Base-by-base conservation (phyloP, 202 grass and related monocot species). In the Dendrocalamus latiflorus region DNA sequence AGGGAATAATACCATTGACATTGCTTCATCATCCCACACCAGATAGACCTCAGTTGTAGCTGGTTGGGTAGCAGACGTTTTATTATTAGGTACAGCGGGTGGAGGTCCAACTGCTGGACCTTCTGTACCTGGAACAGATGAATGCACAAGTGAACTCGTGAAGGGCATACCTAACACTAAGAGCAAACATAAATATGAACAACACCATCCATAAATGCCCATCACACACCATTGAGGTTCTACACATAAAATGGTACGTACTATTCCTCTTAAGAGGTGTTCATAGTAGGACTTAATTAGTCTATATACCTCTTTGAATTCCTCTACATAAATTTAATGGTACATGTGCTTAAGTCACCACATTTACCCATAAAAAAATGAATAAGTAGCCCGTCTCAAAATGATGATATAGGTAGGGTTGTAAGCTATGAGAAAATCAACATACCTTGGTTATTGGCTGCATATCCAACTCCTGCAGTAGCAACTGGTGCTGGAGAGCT, bases 361-460 rank as follows among this genome's bases (percentile, higher is more conserved):
- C n/a, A n/a, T n/a, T n/a, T n/a, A n/a, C n/a, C n/a, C n/a, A n/a
- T n/a, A n/a, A n/a, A 34, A 59, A 13, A 71, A 68, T 44, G 2
- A 68, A 66, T 22, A 73, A 20, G 14, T 76, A 70, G 53, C 4
- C 56, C 37, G 50, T n/a, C 43, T 45, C 49, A 72, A 18, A 18
- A 8, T 7, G 4, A 17, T 57, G 17, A 48, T 18, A 65, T 58
- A 67, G 17, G 9, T 53, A 75, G 49, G 9, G 2, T 26, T 39
- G 17, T 24, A 78, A 85, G 18, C 51, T 60, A 28, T 50, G 30
- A 66, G 61, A 60, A 76, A 67, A 83, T 47, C 67, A 63, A 72
- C 45, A 57, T 85, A 96, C 96, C 96, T 94, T 87, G 87, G 84
- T 89, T 94, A 81, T 72, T 89, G 43, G 59, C 18, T 55, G 78